phyloP scores from a whole-genome alignment of 345 rosid genomes.

The Draba incana region DNA sequence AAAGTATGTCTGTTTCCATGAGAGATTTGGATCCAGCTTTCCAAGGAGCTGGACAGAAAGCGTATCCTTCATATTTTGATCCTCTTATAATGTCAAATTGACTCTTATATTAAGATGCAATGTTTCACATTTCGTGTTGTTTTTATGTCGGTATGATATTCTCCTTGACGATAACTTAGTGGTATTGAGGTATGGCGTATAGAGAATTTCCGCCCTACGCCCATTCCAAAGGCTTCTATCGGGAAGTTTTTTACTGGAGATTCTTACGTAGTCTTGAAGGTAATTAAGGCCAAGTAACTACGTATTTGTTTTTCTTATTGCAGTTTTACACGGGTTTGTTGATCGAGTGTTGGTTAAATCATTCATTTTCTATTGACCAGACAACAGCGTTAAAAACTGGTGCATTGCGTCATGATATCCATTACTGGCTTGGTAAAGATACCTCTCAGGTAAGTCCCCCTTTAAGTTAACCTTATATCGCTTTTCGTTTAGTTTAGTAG shows the following conservation, averaged over 20 bases:
- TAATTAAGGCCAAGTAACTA: slow-evolving; percentile 31
- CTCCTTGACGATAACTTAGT: slow-evolving; percentile 64
- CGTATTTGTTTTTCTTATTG: not conserved
- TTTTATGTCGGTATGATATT: slow-evolving; percentile 25
- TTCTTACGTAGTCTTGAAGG: slow-evolving; percentile 92
- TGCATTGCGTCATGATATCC: slow-evolving; percentile 81
- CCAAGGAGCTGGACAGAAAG: slow-evolving; percentile 96
- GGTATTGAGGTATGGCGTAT: slow-evolving; percentile 98
- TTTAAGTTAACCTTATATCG: not conserved
- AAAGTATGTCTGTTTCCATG: slow-evolving; percentile 91
- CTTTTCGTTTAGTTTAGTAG: not conserved
- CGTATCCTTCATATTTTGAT: slow-evolving; percentile 71
- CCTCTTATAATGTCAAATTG: not conserved
- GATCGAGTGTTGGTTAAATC: slow-evolving; percentile 1
- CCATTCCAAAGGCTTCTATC: slow-evolving; percentile 62
- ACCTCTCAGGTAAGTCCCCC: slow-evolving; percentile 63
- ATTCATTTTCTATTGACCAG: slow-evolving; percentile 40
- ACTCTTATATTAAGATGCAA: not conserved
- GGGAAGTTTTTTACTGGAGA: slow-evolving; percentile 97
- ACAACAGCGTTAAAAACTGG: slow-evolving; percentile 80
- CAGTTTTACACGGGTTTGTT: not conserved
- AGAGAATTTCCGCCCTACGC: slow-evolving; percentile 81
- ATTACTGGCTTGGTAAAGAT: slow-evolving; percentile 94
- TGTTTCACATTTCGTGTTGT: not conserved
- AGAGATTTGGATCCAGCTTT: slow-evolving; percentile 96